phyloP scores from a whole-genome alignment of 495 filamentous ascomycete species.

The Aspergillus sclerotiicarbonarius region DNA sequence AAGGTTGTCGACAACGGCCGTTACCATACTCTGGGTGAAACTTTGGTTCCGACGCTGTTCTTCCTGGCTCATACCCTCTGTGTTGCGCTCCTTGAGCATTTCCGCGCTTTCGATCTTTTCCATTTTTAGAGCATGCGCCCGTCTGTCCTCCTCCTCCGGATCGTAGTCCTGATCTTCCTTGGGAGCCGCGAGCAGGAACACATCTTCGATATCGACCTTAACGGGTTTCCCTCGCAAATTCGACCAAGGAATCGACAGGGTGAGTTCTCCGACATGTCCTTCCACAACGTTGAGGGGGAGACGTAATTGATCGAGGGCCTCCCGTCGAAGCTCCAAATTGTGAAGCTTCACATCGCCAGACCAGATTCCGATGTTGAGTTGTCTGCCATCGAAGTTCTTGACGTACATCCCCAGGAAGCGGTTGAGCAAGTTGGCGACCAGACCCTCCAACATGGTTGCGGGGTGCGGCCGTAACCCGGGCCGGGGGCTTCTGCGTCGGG shows the following conservation, averaged over 20 bases:
- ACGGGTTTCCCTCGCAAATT: slow-evolving; percentile 93
- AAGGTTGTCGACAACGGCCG: slow-evolving; percentile 95
- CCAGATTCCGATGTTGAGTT: slow-evolving; percentile 98
- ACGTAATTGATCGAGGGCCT: slow-evolving; percentile 94
- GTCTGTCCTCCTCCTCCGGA: slow-evolving; percentile 80
- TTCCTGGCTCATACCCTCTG: slow-evolving; percentile 90
- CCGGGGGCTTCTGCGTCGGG: slow-evolving; percentile 20
- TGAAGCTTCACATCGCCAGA: slow-evolving; percentile 92
- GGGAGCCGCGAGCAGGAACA: slow-evolving; percentile 88
- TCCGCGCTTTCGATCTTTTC: slow-evolving; percentile 96
- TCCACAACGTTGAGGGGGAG: slow-evolving; percentile 95
- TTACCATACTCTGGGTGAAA: slow-evolving; percentile 90
- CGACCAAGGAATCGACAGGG: slow-evolving; percentile 91
- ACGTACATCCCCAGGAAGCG: slow-evolving; percentile 99
- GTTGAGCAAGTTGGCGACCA: slow-evolving; percentile 88
- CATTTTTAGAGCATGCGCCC: slow-evolving; percentile 87
- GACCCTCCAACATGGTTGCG: slow-evolving; percentile 62
- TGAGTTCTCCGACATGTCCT: slow-evolving; percentile 88
- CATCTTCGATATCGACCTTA: slow-evolving; percentile 92
- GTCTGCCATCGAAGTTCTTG: slow-evolving; percentile 95
- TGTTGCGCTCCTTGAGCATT: slow-evolving; percentile 81
- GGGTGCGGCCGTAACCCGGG: slow-evolving; percentile 36
- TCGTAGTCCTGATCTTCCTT: slow-evolving; percentile 93
- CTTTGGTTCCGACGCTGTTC: slow-evolving; percentile 95
- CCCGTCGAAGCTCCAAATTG: slow-evolving; percentile 85